phyloP scores from a whole-genome alignment of 805 yeast genomes.

The Kurtzmaniella cleridarum region DNA sequence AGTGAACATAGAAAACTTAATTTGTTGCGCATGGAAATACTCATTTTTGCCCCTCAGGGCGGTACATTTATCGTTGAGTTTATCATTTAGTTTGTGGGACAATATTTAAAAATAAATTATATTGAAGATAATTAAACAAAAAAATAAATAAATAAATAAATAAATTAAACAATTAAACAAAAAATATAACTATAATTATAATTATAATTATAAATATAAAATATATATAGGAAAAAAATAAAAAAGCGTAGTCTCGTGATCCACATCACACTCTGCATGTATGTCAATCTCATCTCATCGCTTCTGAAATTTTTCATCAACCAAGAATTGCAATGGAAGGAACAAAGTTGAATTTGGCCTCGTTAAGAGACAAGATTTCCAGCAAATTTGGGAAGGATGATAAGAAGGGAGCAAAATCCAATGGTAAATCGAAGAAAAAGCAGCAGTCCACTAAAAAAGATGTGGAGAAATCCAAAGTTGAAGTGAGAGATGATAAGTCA shows the following conservation, averaged over 20 bases:
- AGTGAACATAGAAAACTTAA: too few relatives aligned
- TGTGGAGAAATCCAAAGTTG: background rate
- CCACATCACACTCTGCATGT: background rate
- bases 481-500: slow-evolving; percentile 2
- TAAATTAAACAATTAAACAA: too few relatives aligned
- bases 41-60: too few relatives aligned
- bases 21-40: too few relatives aligned
- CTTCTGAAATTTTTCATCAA: background rate
- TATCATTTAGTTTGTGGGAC: background rate
- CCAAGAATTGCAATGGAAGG: slow-evolving; percentile 32
- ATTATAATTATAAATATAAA: too few relatives aligned
- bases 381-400: slow-evolving; percentile 34
- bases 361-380: slow-evolving; percentile 61
- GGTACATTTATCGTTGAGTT: too few relatives aligned
- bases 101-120: too few relatives aligned
- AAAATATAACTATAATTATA: too few relatives aligned
- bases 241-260: background rate
- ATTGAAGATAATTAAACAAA: background rate
- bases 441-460: slow-evolving; percentile 7
- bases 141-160: background rate
- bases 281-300: background rate
- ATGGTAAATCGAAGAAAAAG: slow-evolving; percentile 13
- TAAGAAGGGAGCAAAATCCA: slow-evolving; percentile 13
- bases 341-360: slow-evolving; percentile 42
- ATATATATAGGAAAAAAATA: background rate